Percentiles rank a stretch among this genome's conserved stretches.
Evolutionary conservation across 805 yeast genomes (phyloP).

Genomic region (Zygosaccharomyces rouxii): DNA sequence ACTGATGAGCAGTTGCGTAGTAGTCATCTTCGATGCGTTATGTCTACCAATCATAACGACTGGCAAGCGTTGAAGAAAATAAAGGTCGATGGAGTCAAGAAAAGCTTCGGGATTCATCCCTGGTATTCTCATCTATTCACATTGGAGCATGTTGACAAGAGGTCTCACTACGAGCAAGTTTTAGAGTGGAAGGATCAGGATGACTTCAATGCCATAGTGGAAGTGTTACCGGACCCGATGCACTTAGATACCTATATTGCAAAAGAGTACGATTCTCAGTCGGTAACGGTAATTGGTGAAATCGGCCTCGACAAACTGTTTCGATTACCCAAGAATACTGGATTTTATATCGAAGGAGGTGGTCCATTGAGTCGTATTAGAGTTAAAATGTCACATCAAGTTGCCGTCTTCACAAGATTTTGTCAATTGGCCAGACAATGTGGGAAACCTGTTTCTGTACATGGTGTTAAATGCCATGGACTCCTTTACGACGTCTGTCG

Average conservation of each 20-base stretch:
- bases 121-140: constrained; percentile 77
- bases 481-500: constrained; percentile 41
- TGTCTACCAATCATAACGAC: constrained; percentile 44
- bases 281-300: constrained; percentile 64
- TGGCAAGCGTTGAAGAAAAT: constrained; percentile 25
- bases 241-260: constrained; percentile 36
- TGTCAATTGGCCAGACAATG: constrained; percentile 50
- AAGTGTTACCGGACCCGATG: constrained; percentile 58
- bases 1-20: constrained; percentile 1
- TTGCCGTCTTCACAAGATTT: constrained; percentile 45
- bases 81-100: constrained; percentile 22
- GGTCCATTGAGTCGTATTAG: constrained; percentile 40
- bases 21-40: constrained; percentile 31
- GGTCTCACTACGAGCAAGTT: constrained; percentile 53
- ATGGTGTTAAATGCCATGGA: constrained; percentile 81
- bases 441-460: constrained; percentile 61
- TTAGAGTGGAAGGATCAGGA: constrained; percentile 38
- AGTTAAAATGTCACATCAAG: constrained; percentile 67
- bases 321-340: constrained; percentile 53
- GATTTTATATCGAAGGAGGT: constrained; percentile 45
- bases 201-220: constrained; percentile 37
- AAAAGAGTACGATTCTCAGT: constrained; percentile 14
- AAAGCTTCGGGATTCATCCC: constrained; percentile 80
- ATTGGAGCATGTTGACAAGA: constrained; percentile 34
- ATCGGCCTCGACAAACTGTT: constrained; percentile 83